Conservation (phyloP, 164 flowering plant genomes). For the Stephania cephalantha region DNA sequence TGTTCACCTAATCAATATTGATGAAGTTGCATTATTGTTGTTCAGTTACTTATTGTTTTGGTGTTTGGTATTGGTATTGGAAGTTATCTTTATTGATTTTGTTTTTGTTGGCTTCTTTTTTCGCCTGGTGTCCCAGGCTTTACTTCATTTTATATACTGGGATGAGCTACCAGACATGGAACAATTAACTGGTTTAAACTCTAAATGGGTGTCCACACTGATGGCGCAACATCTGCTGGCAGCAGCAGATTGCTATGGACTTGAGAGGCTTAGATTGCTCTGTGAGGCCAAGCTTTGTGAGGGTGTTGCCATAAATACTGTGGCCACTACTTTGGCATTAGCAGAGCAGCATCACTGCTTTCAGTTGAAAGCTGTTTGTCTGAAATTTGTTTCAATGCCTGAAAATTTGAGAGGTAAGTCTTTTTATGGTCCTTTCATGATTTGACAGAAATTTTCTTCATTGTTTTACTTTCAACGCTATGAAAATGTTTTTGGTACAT, state of each 20-base stretch:
- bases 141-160: conserved; percentile 87
- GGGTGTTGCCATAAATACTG: conserved; percentile 82
- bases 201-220: conserved; percentile 79
- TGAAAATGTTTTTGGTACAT: too few species aligned
- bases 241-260: conserved; percentile 90
- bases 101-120: not conserved
- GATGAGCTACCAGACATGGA: conserved; percentile 78
- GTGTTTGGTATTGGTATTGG: not conserved
- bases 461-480: not conserved
- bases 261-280: conserved; percentile 80
- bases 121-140: conserved; percentile 36
- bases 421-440: not conserved
- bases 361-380: conserved; percentile 81
- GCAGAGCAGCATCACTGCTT: conserved; percentile 98
- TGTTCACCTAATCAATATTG: too few species aligned
- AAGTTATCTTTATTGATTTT: not conserved
- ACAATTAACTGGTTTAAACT: conserved; percentile 63
- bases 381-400: conserved; percentile 74
- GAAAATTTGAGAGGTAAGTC: conserved; percentile 57
- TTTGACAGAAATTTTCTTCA: not conserved
- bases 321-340: conserved; percentile 87
- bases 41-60: too few species aligned
- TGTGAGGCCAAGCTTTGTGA: conserved; percentile 85
- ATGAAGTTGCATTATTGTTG: too few species aligned
- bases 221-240: conserved; percentile 95